Conservation (phyloP, 1,284 basidiomycete species). For the Leccinum huronense region DNA sequence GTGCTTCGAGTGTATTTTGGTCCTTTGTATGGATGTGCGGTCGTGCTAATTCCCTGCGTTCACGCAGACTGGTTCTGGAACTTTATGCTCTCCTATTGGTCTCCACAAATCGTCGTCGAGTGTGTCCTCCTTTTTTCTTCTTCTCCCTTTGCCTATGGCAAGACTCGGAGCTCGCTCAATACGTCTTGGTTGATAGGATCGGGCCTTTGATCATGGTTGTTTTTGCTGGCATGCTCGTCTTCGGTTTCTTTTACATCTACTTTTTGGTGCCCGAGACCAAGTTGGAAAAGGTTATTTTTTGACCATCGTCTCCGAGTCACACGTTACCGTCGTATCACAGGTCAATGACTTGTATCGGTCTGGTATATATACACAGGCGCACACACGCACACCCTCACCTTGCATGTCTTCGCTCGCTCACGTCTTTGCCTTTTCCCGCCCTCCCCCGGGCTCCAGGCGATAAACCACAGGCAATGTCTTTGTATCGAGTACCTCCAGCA, state of each 20-base stretch:
- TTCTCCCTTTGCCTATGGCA: neutral
- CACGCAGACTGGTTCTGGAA: slow-evolving; percentile 53
- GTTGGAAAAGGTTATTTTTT: slow-evolving; percentile 28
- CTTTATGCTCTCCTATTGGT: slow-evolving; percentile 59
- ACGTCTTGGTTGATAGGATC: slow-evolving; percentile 42
- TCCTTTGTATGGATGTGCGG: neutral
- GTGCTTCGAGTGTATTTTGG: slow-evolving; percentile 45
- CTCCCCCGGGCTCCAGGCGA: too few relatives aligned
- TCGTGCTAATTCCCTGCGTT: slow-evolving; percentile 2
- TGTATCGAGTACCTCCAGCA: too few relatives aligned
- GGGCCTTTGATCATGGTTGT: slow-evolving; percentile 74
- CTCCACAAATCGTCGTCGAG: slow-evolving; percentile 49
- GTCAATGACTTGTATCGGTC: slow-evolving; percentile 34
- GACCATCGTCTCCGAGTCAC: neutral
- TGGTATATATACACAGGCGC: slow-evolving; percentile 11
- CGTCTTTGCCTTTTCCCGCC: too few relatives aligned
- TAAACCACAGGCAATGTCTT: too few relatives aligned
- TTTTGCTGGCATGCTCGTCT: slow-evolving; percentile 73
- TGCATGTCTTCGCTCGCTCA: too few relatives aligned
- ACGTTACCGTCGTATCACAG: slow-evolving; percentile 12
- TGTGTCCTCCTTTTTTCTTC: slow-evolving; percentile 8
- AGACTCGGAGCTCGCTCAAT: neutral
- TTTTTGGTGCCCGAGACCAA: slow-evolving; percentile 32
- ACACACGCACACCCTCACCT: too few relatives aligned
- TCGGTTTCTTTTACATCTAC: slow-evolving; percentile 60